These are phyloP conservation scores for Trichosanthes truncata DNA, from an alignment of 306 rosid genomes.

Conservation along the genomic window DNA sequence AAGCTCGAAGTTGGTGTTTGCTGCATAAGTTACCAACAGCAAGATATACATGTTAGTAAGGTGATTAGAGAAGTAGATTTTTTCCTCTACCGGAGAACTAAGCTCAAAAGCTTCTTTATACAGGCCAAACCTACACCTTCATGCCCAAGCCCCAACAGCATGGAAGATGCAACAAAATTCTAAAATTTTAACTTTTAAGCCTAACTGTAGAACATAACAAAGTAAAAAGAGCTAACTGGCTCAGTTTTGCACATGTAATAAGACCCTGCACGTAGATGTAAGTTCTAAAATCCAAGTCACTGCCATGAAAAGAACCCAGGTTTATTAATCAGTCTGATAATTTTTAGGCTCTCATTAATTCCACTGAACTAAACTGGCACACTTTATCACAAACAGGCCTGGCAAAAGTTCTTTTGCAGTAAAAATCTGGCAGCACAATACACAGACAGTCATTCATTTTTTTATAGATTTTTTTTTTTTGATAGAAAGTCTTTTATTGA, in stretches of 20 bases:
- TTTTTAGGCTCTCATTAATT: not conserved
- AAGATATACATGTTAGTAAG: not conserved
- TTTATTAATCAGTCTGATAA: not conserved
- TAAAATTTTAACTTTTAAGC: not conserved
- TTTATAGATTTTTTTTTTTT: not conserved
- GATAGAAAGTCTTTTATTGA: not conserved
- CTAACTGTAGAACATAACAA: conserved; percentile 1
- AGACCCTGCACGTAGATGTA: not conserved
- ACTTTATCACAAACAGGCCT: not conserved
- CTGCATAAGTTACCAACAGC: conserved; percentile 27
- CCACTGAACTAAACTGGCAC: not conserved
- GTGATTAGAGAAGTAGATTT: not conserved
- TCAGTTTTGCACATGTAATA: not conserved
- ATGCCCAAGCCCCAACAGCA: not conserved
- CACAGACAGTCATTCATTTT: not conserved
- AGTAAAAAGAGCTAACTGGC: not conserved
- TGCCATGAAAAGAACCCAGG: not conserved
- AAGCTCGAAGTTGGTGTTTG: conserved; percentile 86
- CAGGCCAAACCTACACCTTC: not conserved
- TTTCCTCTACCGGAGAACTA: not conserved
- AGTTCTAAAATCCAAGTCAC: not conserved
- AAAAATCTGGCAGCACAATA: not conserved
- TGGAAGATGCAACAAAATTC: not conserved
- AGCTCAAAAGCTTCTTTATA: not conserved
- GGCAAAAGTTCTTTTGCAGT: not conserved